A percentile compares a stretch with the other conserved stretches of the same genome.
Conservation (phyloP, 1,284 basidiomycete genomes). For the Cryptococcus deneoformans region DNA sequence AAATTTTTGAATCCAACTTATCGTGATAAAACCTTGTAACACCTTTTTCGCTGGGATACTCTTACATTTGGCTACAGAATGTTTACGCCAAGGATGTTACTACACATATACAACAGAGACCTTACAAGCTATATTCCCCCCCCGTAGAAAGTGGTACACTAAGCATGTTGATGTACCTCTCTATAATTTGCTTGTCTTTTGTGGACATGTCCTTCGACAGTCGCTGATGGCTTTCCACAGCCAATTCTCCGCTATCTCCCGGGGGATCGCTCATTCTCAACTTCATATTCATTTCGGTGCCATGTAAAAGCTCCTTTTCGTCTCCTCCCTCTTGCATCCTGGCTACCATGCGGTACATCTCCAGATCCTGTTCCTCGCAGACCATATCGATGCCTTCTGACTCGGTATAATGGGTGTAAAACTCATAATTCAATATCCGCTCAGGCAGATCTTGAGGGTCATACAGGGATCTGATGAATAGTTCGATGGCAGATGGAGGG, state of each 20-base stretch:
- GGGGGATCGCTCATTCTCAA: not conserved
- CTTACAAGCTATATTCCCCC: no score
- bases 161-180: not conserved
- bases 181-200: not conserved
- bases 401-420: conserved; percentile 55
- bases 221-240: not conserved
- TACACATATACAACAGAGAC: no score
- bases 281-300: not conserved
- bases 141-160: not conserved
- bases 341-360: conserved; percentile 46
- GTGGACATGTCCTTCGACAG: not conserved
- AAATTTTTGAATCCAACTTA: not conserved
- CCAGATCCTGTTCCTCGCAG: conserved; percentile 50
- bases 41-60: no score
- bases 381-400: conserved; percentile 36
- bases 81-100: no score
- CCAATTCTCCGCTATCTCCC: conserved; percentile 1
- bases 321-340: conserved; percentile 39
- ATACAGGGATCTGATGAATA: conserved; percentile 53
- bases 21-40: no score
- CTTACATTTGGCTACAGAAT: no score
- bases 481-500: not conserved
- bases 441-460: conserved; percentile 55
- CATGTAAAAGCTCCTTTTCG: conserved; percentile 21
- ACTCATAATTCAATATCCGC: conserved; percentile 71